Percentiles rank a stretch among this genome's conserved stretches.
These are phyloP conservation scores for Pichia norvegensis DNA, from an alignment of 1,139 yeast genomes.

Conservation along the genomic window DNA sequence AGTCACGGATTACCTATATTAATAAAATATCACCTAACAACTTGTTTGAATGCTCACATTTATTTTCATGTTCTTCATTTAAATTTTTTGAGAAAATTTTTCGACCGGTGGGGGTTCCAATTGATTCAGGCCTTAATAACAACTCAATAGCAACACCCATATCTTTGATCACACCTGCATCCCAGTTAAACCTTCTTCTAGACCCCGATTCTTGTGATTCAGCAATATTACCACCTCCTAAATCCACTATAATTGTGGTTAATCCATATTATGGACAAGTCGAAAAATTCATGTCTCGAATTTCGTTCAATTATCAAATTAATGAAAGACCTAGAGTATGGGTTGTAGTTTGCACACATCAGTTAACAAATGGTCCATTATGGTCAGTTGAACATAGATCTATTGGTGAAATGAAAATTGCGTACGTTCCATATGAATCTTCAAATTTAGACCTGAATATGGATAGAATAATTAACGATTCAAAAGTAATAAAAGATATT, in stretches of 20 bases:
- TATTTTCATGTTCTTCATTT: constrained; percentile 4
- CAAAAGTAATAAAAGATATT: constrained; percentile 27
- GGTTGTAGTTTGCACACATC: constrained; percentile 43
- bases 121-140: not conserved
- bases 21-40: constrained; percentile 20
- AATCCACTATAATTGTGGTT: constrained; percentile 38
- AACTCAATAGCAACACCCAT: not conserved
- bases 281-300: constrained; percentile 21
- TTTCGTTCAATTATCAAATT: constrained; percentile 21
- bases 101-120: not conserved
- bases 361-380: constrained; percentile 31
- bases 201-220: not conserved
- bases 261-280: constrained; percentile 47
- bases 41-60: constrained; percentile 11
- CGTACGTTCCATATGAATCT: constrained; percentile 7
- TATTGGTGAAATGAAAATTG: constrained; percentile 29
- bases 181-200: constrained; percentile 8
- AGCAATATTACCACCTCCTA: constrained; percentile 11
- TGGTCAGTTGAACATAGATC: constrained; percentile 39
- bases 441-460: constrained; percentile 30
- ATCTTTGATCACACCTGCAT: constrained; percentile 7
- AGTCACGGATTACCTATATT: constrained; percentile 21
- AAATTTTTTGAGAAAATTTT: constrained; percentile 1
- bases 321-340: constrained; percentile 33
- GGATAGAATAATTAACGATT: constrained; percentile 22